phyloP scores from a whole-genome alignment of 2,329 filamentous ascomycete genomes.

The Hymenoscyphus repandus region DNA sequence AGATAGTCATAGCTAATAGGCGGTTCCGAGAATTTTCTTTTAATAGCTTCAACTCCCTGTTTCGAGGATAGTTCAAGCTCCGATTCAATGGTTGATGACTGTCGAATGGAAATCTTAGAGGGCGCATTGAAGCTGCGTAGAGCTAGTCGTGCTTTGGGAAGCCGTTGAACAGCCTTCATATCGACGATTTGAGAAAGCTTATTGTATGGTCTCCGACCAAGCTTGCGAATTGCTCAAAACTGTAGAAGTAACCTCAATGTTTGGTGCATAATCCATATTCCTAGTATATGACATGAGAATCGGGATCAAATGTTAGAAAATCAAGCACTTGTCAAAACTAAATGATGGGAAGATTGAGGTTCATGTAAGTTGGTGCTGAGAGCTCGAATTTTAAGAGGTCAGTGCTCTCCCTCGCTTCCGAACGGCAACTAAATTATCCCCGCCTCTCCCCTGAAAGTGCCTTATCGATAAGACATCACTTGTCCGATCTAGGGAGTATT shows the following conservation, averaged over 20 bases:
- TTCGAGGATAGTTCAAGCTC: no score
- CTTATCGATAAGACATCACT: constrained; percentile 20
- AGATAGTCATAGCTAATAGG: constrained; percentile 43
- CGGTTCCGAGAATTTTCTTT: neutral
- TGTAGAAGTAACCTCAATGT: no score
- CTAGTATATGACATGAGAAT: no score
- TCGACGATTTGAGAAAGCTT: neutral
- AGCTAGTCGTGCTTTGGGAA: neutral
- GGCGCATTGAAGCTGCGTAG: neutral
- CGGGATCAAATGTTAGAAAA: no score
- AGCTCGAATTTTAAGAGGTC: neutral
- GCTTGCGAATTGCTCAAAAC: no score
- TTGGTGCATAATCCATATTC: no score
- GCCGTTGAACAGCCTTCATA: neutral
- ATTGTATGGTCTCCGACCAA: no score
- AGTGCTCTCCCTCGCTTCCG: neutral
- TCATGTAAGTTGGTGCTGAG: neutral
- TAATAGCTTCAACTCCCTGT: neutral
- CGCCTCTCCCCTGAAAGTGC: neutral
- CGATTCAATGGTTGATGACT: neutral
- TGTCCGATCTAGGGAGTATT: neutral
- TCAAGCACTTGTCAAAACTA: no score
- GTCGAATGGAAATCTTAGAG: neutral
- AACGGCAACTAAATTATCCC: neutral
- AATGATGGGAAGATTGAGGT: no score